Evolutionary conservation across 2,329 filamentous ascomycete species (phyloP).

Genomic region (Orbilia blumenaviensis): DNA sequence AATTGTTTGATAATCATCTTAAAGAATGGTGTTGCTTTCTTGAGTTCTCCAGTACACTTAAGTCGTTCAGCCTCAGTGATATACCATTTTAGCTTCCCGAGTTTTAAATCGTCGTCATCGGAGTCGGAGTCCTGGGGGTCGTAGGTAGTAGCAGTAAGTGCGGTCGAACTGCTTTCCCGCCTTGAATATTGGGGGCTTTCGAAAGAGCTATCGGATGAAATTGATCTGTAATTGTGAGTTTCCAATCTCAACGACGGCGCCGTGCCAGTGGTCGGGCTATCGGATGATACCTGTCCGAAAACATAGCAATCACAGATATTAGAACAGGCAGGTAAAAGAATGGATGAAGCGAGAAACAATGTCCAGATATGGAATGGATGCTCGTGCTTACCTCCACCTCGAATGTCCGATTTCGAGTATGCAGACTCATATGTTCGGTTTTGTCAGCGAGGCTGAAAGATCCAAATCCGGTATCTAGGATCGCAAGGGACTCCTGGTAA

Average conservation of each 20-base stretch:
- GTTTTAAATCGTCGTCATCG: neutral
- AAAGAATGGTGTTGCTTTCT: neutral
- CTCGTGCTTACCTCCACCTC: neutral
- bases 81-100: neutral
- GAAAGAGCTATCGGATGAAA: neutral
- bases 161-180: neutral
- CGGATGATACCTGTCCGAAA: neutral
- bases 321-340: neutral
- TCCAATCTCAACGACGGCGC: neutral
- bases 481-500: neutral
- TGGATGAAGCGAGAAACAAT: too few relatives aligned
- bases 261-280: neutral
- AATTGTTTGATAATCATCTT: neutral
- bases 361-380: neutral
- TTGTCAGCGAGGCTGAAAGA: constrained; percentile 1
- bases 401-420: neutral
- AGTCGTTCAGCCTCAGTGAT: neutral
- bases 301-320: neutral
- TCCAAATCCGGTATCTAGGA: constrained; percentile 1
- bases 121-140: constrained; percentile 4
- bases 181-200: neutral
- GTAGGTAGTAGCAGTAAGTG: neutral
- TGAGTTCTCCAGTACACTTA: neutral
- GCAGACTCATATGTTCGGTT: neutral
- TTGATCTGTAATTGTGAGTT: neutral